Base-by-base conservation (phyloP, 164 flowering plant genomes). In the Nymphaea colorata region DNA sequence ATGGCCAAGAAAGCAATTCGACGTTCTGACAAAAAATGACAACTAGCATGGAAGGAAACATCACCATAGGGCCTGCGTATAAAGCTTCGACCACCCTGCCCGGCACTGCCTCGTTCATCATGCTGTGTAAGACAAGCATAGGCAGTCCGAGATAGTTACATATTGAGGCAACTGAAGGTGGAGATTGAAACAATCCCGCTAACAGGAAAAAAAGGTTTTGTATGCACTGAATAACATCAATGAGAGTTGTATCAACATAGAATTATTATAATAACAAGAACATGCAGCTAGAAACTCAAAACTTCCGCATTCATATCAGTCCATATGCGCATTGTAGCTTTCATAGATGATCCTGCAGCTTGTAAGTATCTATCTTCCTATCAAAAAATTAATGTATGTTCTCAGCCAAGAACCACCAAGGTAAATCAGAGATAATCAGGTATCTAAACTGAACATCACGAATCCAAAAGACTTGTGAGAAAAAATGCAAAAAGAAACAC, bases 51-150 rank as follows among this genome's bases (percentile, higher is more conserved):
- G 57, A 51, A 8, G 57, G 15, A 51, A 51, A 25, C 12, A 5
- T 51, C 14, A 51, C 57, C 57, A 7, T 51, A 51, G 5, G 57
- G 57, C 73, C 83, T 79, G 60, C 75, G 79, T 66, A 78, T 70
- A 68, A 69, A 71, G 77, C 81, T 81, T 79, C 86, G 81, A 73
- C 87, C 89, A 79, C 69, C 86, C 80, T 82, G 90, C 78, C 84
- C 80, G 64, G 90, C 79, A 84, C 70, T 81, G 75, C 79, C 81
- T 72, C 91, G 97, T 61, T 86, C 97, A 81, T 91, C 91, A 68
- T 89, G 95, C 98, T 94, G 96, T 82, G 74, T 72, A 86, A 87
- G 81, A 89, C 84, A 88, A 68, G 80, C 80, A 89, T 82, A 83
- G 85, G 87, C 79, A 91, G 82, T 79, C 88, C 71, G 82, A 84